These are phyloP conservation scores for Boletus vermiculosoides DNA, from an alignment of 768 basidiomycete species.

Conservation along the genomic window DNA sequence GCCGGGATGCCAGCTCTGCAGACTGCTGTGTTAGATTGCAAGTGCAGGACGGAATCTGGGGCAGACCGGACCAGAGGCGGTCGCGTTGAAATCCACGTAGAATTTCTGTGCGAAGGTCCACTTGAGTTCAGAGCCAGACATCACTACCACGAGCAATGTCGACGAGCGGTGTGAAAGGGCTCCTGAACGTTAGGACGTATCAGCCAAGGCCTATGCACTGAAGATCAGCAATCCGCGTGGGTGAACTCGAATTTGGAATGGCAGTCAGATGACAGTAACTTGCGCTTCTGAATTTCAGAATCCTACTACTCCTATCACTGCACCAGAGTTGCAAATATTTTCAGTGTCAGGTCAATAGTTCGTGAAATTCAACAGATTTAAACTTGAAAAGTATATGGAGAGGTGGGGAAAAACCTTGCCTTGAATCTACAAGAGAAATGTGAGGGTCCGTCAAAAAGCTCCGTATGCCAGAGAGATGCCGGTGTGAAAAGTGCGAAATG, in stretches of 20 bases:
- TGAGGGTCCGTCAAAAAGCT: too few species aligned
- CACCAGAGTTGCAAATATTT: too few species aligned
- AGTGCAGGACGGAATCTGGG: not conserved
- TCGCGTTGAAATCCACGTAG: conserved; percentile 21
- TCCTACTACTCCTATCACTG: too few species aligned
- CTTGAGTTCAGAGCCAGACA: conserved; percentile 22
- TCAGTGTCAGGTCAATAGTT: too few species aligned
- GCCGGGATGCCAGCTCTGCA: conserved; percentile 49
- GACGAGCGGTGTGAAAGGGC: not conserved
- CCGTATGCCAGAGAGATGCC: too few species aligned
- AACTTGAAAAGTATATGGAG: too few species aligned
- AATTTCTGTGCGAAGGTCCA: conserved; percentile 35
- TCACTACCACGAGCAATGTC: not conserved
- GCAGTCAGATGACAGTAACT: not conserved
- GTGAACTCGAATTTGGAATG: not conserved
- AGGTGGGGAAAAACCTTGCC: too few species aligned
- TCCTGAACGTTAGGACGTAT: not conserved
- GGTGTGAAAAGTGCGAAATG: too few species aligned
- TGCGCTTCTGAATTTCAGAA: not conserved
- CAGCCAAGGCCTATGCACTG: not conserved
- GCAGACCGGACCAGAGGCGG: conserved; percentile 25
- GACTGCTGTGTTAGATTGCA: conserved; percentile 15
- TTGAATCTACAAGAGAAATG: too few species aligned
- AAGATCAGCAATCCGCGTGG: not conserved
- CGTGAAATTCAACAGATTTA: too few species aligned